phyloP scores from a whole-genome alignment of 1,284 basidiomycete genomes.

The Porphyrellus sp. region DNA sequence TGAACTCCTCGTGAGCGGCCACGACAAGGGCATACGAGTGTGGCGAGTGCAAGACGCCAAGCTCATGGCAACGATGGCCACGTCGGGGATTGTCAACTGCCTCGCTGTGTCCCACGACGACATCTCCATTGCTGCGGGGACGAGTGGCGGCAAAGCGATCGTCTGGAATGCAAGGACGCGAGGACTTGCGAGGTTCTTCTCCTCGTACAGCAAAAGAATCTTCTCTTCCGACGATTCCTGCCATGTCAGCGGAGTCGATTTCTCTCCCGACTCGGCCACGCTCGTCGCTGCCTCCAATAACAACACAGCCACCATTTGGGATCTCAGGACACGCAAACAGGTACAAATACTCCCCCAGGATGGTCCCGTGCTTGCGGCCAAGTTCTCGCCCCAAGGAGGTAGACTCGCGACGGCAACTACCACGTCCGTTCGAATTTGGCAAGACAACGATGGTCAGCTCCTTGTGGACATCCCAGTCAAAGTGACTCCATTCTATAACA shows the following conservation, averaged over 20 bases:
- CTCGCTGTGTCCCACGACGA: neutral
- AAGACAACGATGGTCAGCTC: too few relatives aligned
- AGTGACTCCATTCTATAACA: too few relatives aligned
- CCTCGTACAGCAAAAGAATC: too few relatives aligned
- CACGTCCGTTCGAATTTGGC: too few relatives aligned
- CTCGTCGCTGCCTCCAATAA: conserved; percentile 8
- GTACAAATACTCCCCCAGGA: neutral
- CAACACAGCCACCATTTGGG: conserved; percentile 7
- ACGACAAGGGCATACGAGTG: neutral
- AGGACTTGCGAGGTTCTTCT: too few relatives aligned
- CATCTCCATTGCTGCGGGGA: neutral
- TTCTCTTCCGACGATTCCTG: too few relatives aligned
- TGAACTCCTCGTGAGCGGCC: neutral
- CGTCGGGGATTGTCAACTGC: neutral
- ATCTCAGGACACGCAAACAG: neutral
- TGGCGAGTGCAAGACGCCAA: neutral
- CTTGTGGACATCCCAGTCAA: too few relatives aligned
- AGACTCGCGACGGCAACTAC: conserved; percentile 12
- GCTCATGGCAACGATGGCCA: neutral
- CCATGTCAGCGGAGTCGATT: too few relatives aligned
- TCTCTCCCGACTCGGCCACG: conserved; percentile 14
- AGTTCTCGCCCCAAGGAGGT: conserved; percentile 11
- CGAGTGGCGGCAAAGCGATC: neutral
- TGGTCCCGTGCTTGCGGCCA: conserved; percentile 9
- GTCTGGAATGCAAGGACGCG: neutral